Percentiles rank a stretch among this genome's conserved stretches.
These are phyloP conservation scores for Sporobolomyces roseus DNA, from an alignment of 768 basidiomycete species.

Conservation along the genomic window DNA sequence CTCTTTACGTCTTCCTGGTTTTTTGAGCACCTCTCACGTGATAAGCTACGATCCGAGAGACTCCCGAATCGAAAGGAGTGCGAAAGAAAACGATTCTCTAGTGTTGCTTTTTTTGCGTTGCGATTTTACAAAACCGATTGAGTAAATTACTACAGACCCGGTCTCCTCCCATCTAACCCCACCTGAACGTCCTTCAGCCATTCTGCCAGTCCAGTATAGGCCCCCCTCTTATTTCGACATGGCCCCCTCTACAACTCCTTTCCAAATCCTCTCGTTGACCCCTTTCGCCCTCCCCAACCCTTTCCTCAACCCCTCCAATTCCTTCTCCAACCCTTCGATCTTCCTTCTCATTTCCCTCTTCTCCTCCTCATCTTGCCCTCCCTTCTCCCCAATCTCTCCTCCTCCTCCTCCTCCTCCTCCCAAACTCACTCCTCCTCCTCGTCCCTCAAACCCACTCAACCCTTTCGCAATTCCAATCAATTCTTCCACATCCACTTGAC, in stretches of 20 bases:
- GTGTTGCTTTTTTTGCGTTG: too few relatives aligned
- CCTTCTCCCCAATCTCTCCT: not conserved
- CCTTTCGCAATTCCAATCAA: conserved; percentile 14
- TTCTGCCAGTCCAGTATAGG: not conserved
- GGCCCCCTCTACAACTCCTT: conserved; percentile 48
- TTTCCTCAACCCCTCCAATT: conserved; percentile 48
- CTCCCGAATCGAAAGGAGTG: too few relatives aligned
- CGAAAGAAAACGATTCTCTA: too few relatives aligned
- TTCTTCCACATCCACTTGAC: conserved; percentile 29
- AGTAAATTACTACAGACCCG: too few relatives aligned
- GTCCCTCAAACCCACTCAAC: conserved; percentile 20
- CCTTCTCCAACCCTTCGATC: conserved; percentile 46
- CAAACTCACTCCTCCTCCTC: not conserved
- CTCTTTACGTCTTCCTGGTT: too few relatives aligned
- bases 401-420: not conserved
- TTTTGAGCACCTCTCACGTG: too few relatives aligned
- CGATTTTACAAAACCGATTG: too few relatives aligned
- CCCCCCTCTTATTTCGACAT: not conserved
- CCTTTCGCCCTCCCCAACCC: conserved; percentile 48
- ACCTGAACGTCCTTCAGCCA: too few relatives aligned
- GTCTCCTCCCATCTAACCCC: too few relatives aligned
- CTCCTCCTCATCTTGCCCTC: not conserved
- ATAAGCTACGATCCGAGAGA: too few relatives aligned
- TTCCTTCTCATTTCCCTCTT: not conserved
- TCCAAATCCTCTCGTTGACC: conserved; percentile 53